phyloP scores from a whole-genome alignment of 2,329 filamentous ascomycete genomes.

The Chaetothyriales sp. region DNA sequence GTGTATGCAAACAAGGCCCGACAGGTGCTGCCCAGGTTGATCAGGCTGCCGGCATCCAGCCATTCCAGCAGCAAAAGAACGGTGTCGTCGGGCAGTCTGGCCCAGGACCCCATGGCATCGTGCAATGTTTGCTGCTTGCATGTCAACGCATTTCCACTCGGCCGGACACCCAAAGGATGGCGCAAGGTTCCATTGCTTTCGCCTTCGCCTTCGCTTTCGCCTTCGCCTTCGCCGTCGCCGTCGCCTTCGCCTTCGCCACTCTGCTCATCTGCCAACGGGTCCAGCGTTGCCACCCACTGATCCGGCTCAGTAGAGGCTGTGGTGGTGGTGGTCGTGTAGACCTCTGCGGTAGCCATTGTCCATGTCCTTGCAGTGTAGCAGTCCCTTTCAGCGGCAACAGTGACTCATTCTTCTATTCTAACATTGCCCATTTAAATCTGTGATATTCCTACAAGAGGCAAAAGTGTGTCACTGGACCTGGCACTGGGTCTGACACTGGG shows the following conservation, averaged over 20 bases:
- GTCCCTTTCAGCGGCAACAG: not conserved
- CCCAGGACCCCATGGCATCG: slow-evolving; percentile 50
- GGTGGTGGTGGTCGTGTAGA: not conserved
- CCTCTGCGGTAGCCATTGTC: not conserved
- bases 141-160: slow-evolving; percentile 69
- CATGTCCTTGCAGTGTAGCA: not conserved
- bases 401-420: not conserved
- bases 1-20: slow-evolving; percentile 78
- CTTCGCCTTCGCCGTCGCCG: no score
- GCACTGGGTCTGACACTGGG: not conserved
- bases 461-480: not conserved
- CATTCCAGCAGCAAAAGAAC: slow-evolving; percentile 62
- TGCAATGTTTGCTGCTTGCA: slow-evolving; percentile 53
- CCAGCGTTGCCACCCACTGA: not conserved
- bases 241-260: not conserved
- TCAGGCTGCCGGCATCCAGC: slow-evolving; percentile 50
- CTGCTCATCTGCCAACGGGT: not conserved
- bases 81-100: slow-evolving; percentile 64
- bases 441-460: no score
- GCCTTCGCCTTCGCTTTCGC: no score
- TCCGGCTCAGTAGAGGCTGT: not conserved
- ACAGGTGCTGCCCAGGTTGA: slow-evolving; percentile 61
- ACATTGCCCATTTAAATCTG: no score
- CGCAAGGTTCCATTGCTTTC: slow-evolving; percentile 39
- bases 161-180: slow-evolving; percentile 75